phyloP scores from a whole-genome alignment of 768 basidiomycete genomes.

The Pilatotrama ljubarskyi region DNA sequence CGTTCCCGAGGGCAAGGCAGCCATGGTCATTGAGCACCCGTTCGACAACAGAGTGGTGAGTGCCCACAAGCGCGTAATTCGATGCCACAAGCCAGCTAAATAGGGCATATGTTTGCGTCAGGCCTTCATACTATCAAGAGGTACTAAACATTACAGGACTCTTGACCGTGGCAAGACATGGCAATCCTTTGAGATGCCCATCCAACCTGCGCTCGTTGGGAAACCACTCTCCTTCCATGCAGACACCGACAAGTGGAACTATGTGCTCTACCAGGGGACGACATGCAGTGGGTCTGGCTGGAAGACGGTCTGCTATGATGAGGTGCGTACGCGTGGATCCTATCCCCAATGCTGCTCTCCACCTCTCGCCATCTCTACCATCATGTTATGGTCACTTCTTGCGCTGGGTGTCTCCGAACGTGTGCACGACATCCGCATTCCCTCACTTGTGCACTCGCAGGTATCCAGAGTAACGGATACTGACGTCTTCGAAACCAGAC shows the following conservation, averaged over 20 bases:
- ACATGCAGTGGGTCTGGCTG: slow-evolving; percentile 53
- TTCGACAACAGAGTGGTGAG: slow-evolving; percentile 74
- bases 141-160: slow-evolving; percentile 83
- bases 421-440: too few relatives aligned
- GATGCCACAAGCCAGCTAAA: not conserved
- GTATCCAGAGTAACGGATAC: not conserved
- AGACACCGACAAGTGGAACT: slow-evolving; percentile 62
- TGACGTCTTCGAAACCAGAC: slow-evolving; percentile 51
- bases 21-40: slow-evolving; percentile 85
- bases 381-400: too few relatives aligned
- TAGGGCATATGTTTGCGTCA: slow-evolving; percentile 30
- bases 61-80: slow-evolving; percentile 14
- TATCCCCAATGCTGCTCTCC: too few relatives aligned
- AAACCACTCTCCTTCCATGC: slow-evolving; percentile 88
- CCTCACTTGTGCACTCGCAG: too few relatives aligned
- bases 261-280: slow-evolving; percentile 80
- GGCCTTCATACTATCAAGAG: slow-evolving; percentile 85
- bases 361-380: too few relatives aligned
- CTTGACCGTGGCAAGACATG: slow-evolving; percentile 86
- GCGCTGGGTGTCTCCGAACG: too few relatives aligned
- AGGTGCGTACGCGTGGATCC: slow-evolving; percentile 45
- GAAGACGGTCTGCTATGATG: slow-evolving; percentile 65
- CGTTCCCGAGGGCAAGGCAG: slow-evolving; percentile 56
- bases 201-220: slow-evolving; percentile 55
- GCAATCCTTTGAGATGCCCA: slow-evolving; percentile 73